Conservation (phyloP, 805 yeast species). For the Alloascoidea hylecoeti region DNA sequence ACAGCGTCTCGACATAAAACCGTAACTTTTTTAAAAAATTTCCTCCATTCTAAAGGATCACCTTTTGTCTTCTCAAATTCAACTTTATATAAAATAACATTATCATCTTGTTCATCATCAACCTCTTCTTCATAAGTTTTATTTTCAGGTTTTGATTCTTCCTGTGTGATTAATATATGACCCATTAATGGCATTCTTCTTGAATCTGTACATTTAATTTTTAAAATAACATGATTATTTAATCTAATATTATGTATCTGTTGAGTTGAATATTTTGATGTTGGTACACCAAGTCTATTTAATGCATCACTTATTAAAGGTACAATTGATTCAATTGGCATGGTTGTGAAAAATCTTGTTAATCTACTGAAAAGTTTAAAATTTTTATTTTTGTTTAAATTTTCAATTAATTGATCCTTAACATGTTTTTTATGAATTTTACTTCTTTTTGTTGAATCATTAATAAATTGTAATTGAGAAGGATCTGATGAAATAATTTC, state of each 20-base stretch:
- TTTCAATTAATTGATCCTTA: conserved; percentile 5
- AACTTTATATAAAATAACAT: conserved; percentile 21
- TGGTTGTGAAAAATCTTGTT: conserved; percentile 30
- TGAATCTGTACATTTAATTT: conserved; percentile 27
- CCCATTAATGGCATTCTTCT: conserved; percentile 32
- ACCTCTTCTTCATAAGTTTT: conserved; percentile 11
- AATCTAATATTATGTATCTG: conserved; percentile 7
- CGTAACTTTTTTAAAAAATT: conserved; percentile 43
- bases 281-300: conserved; percentile 24
- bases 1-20: conserved; percentile 44
- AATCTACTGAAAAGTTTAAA: conserved; percentile 11
- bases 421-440: conserved; percentile 1
- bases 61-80: conserved; percentile 43
- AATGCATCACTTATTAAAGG: conserved; percentile 27
- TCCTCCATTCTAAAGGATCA: conserved; percentile 66
- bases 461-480: conserved; percentile 31
- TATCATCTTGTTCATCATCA: conserved; percentile 11
- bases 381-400: conserved; percentile 8
- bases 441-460: conserved; percentile 7
- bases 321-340: conserved; percentile 27
- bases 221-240: conserved; percentile 16
- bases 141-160: conserved; percentile 16
- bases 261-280: conserved; percentile 7
- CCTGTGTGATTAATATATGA: conserved; percentile 24
- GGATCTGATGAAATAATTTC: conserved; percentile 33